Percentiles rank a stretch among this genome's conserved stretches.
Evolutionary conservation across 1,284 basidiomycete species (phyloP).

Genomic region (Wallemia hederae): DNA sequence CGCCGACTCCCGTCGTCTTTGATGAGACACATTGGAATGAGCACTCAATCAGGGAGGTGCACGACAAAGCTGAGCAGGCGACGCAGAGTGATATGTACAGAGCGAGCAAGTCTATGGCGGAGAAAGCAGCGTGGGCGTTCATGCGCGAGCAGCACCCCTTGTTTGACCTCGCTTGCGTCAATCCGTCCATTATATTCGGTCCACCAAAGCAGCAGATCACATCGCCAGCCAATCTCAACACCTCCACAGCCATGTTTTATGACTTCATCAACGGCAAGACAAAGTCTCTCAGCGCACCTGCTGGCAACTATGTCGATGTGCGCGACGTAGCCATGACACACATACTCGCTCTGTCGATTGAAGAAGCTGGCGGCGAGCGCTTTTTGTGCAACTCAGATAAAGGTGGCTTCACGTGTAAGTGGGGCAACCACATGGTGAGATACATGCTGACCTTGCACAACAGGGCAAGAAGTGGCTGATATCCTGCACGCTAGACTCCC

Average conservation of each 20-base stretch:
- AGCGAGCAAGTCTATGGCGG: not conserved
- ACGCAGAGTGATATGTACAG: not conserved
- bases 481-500: conserved; percentile 9
- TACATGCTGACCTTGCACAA: conserved; percentile 6
- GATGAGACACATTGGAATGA: not conserved
- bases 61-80: conserved; percentile 24
- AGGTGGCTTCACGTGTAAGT: not conserved
- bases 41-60: conserved; percentile 24
- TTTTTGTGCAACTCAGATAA: conserved; percentile 6
- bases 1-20: conserved; percentile 10
- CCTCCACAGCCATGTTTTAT: conserved; percentile 15
- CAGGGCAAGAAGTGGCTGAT: conserved; percentile 8
- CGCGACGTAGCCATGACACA: conserved; percentile 32
- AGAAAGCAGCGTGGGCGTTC: not conserved
- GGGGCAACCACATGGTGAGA: conserved; percentile 8
- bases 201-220: conserved; percentile 25
- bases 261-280: conserved; percentile 17
- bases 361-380: conserved; percentile 30
- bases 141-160: not conserved
- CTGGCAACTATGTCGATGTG: conserved; percentile 28
- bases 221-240: conserved; percentile 23
- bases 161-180: conserved; percentile 10
- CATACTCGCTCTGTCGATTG: conserved; percentile 23
- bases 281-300: conserved; percentile 10
- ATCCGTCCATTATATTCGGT: conserved; percentile 11